Evolutionary conservation across 805 yeast genomes (phyloP).

Genomic region (Clavispora phyllophila): DNA sequence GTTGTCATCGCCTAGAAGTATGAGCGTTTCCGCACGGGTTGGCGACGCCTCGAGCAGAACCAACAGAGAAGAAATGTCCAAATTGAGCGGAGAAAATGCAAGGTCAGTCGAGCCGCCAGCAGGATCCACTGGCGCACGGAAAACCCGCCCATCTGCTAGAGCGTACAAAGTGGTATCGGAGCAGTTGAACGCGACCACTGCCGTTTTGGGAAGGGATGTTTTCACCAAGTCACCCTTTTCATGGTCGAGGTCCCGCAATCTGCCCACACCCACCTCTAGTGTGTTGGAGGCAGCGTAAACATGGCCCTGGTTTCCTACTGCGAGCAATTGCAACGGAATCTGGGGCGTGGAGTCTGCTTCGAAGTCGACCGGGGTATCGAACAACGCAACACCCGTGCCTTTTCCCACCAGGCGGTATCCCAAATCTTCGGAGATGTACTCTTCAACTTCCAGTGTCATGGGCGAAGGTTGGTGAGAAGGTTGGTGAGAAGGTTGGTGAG

Average conservation of each 20-base stretch:
- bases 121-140: slow-evolving; percentile 9
- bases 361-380: slow-evolving; percentile 26
- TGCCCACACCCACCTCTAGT: slow-evolving; percentile 29
- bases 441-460: slow-evolving; percentile 10
- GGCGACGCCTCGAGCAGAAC: slow-evolving; percentile 19
- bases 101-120: neutral
- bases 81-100: neutral
- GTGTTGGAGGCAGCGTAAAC: slow-evolving; percentile 38
- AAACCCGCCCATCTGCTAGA: slow-evolving; percentile 17
- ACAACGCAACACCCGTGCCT: slow-evolving; percentile 24
- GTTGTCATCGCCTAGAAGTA: neutral
- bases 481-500: neutral
- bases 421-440: slow-evolving; percentile 32
- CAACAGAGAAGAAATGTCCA: slow-evolving; percentile 5
- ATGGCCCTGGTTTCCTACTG: slow-evolving; percentile 26
- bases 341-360: slow-evolving; percentile 6
- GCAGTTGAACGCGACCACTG: slow-evolving; percentile 14
- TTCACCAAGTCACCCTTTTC: slow-evolving; percentile 3
- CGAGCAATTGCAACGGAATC: slow-evolving; percentile 26
- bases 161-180: slow-evolving; percentile 21
- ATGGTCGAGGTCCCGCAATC: slow-evolving; percentile 24
- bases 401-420: slow-evolving; percentile 41
- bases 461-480: neutral
- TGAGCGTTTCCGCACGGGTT: slow-evolving; percentile 2
- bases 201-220: slow-evolving; percentile 12